Evolutionary conservation across 2,329 filamentous ascomycete genomes (phyloP).

Genomic region (Macrophomina tecta): DNA sequence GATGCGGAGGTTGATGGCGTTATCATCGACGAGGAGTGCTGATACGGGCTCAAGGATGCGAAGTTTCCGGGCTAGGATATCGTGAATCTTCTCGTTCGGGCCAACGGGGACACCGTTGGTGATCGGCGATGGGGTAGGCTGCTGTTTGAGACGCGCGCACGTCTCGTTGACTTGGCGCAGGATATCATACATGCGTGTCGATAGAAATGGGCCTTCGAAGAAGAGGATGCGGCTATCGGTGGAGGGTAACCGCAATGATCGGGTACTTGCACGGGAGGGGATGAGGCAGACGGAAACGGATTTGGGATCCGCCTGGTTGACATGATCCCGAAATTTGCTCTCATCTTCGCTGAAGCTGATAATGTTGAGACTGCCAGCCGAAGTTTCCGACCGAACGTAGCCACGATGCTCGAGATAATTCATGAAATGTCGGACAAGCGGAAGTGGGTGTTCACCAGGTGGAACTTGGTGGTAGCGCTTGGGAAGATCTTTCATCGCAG

Average conservation of each 20-base stretch:
- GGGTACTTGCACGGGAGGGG: constrained; percentile 34
- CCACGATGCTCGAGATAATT: constrained; percentile 31
- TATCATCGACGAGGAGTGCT: constrained; percentile 56
- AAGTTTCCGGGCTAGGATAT: constrained; percentile 4
- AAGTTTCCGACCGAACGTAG: constrained; percentile 21
- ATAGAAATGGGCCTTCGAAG: constrained; percentile 38
- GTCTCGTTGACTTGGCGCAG: constrained; percentile 28
- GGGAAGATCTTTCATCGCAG: constrained; percentile 26
- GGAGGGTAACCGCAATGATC: constrained; percentile 32
- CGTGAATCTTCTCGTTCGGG: constrained; percentile 8
- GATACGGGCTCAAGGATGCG: constrained; percentile 13
- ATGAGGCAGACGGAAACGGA: constrained; percentile 41
- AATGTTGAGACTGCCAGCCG: constrained; percentile 34
- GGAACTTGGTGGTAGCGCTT: constrained; percentile 30
- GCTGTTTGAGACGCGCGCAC: constrained; percentile 16
- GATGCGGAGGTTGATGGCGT: constrained; percentile 57
- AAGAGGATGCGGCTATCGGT: constrained; percentile 36
- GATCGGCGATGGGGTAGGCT: neutral
- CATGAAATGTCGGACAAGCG: constrained; percentile 30
- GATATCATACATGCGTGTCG: constrained; percentile 32
- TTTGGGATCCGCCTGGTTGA: constrained; percentile 28
- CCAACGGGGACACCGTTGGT: neutral
- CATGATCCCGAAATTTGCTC: constrained; percentile 31
- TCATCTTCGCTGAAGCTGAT: constrained; percentile 37
- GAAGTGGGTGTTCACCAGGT: neutral